These are phyloP conservation scores for Nothophoma quercina DNA, from an alignment of 2,329 filamentous ascomycete genomes.

Conservation along the genomic window DNA sequence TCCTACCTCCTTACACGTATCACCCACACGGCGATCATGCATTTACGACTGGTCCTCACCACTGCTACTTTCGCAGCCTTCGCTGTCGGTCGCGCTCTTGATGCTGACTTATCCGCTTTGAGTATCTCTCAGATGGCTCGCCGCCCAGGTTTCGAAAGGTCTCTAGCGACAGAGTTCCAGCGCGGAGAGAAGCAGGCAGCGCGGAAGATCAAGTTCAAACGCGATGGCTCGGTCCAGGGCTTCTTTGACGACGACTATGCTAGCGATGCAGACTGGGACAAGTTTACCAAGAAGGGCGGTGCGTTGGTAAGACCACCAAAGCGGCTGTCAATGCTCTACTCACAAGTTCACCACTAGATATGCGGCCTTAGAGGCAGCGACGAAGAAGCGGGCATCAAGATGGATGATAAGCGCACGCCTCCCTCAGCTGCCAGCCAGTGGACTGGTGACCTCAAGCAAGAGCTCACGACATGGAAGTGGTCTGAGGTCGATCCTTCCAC, in stretches of 20 bases:
- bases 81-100: background rate
- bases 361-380: slow-evolving; percentile 21
- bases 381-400: slow-evolving; percentile 18
- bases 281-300: slow-evolving; percentile 20
- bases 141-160: background rate
- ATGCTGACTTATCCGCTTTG: background rate
- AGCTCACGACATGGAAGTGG: slow-evolving; percentile 25
- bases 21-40: no score
- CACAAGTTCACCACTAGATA: background rate
- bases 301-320: slow-evolving; percentile 6
- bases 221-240: background rate
- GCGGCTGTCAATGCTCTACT: no score
- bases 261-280: slow-evolving; percentile 16
- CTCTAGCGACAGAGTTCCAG: no score
- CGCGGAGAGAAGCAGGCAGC: no score
- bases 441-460: slow-evolving; percentile 16
- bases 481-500: slow-evolving; percentile 4
- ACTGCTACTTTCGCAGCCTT: background rate
- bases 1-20: no score
- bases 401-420: slow-evolving; percentile 21
- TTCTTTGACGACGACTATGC: slow-evolving; percentile 26
- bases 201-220: background rate
- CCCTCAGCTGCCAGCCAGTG: slow-evolving; percentile 27
- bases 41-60: background rate
- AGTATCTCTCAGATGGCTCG: background rate